A percentile compares a stretch with the other conserved stretches of the same genome.
These are phyloP conservation scores for Leccinum pachyderme DNA, from an alignment of 1,284 basidiomycete species.

Conservation along the genomic window DNA sequence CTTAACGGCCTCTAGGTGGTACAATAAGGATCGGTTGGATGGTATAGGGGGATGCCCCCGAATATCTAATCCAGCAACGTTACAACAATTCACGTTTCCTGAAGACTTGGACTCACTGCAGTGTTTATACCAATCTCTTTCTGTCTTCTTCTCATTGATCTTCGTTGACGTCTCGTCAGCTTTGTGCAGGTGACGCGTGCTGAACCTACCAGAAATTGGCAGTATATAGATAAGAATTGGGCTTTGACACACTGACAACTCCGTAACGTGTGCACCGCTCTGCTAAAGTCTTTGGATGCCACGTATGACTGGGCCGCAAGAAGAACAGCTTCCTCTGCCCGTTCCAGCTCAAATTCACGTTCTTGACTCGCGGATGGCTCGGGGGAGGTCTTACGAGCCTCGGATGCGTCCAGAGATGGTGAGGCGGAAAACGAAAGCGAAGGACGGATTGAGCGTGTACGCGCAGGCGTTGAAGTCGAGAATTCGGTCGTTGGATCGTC, in stretches of 20 bases:
- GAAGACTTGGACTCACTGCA: constrained; percentile 51
- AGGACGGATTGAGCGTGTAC: constrained; percentile 40
- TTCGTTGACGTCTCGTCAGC: constrained; percentile 24
- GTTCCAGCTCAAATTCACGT: constrained; percentile 49
- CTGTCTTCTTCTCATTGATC: constrained; percentile 67
- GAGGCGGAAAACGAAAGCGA: constrained; percentile 39
- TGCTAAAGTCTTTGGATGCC: constrained; percentile 77
- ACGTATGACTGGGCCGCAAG: constrained; percentile 75
- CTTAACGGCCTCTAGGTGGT: constrained; percentile 58
- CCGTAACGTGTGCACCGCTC: constrained; percentile 67
- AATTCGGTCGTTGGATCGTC: constrained; percentile 30
- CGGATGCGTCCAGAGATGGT: constrained; percentile 32
- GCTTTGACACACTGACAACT: constrained; percentile 69
- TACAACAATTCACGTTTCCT: background rate
- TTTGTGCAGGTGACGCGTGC: background rate
- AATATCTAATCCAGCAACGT: constrained; percentile 48
- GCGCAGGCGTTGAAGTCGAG: constrained; percentile 54
- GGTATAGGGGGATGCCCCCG: constrained; percentile 72
- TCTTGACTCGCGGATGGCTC: constrained; percentile 28
- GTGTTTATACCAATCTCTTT: constrained; percentile 70
- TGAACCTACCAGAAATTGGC: constrained; percentile 77
- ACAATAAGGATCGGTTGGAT: constrained; percentile 60
- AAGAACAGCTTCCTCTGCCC: constrained; percentile 66
- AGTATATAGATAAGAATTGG: constrained; percentile 78
- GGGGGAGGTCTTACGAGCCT: constrained; percentile 26